phyloP scores from a whole-genome alignment of 2,329 filamentous ascomycete species.

The Ramularia endophylla region DNA sequence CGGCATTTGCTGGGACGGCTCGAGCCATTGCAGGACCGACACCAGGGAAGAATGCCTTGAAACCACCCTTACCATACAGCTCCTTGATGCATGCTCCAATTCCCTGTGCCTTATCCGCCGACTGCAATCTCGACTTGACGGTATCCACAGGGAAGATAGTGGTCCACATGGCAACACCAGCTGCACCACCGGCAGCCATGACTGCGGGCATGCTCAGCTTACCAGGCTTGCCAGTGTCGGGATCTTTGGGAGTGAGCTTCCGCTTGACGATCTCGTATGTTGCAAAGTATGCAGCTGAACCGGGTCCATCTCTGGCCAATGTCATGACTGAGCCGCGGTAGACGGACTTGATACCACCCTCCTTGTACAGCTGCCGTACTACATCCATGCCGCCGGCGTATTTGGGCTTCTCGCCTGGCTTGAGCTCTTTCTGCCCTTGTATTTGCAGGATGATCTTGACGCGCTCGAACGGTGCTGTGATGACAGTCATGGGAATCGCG shows the following conservation, averaged over 20 bases:
- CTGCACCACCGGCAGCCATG: conserved; percentile 78
- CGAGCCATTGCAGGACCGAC: conserved; percentile 88
- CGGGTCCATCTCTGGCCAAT: conserved; percentile 86
- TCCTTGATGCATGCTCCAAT: conserved; percentile 73
- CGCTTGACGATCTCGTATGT: conserved; percentile 96
- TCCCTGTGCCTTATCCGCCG: conserved; percentile 76
- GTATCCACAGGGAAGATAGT: conserved; percentile 97
- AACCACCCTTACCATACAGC: conserved; percentile 75
- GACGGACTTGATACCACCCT: conserved; percentile 84
- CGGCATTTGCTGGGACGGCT: conserved; percentile 93
- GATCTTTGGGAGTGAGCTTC: conserved; percentile 74
- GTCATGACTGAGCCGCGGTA: conserved; percentile 90
- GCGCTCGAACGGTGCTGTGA: conserved; percentile 98
- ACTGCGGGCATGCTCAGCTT: conserved; percentile 77
- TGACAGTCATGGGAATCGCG: conserved; percentile 92
- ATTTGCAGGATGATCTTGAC: conserved; percentile 98
- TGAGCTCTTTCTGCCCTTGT: conserved; percentile 80
- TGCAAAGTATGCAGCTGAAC: conserved; percentile 92
- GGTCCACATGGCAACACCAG: conserved; percentile 98
- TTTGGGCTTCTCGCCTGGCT: conserved; percentile 84
- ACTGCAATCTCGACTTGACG: conserved; percentile 90
- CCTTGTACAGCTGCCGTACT: conserved; percentile 84
- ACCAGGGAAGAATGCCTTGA: conserved; percentile 94
- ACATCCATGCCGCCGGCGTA: conserved; percentile 86
- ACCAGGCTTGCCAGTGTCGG: conserved; percentile 62